phyloP scores from a whole-genome alignment of 208 protist species.

The Trypanosomatidae sp. region DNA sequence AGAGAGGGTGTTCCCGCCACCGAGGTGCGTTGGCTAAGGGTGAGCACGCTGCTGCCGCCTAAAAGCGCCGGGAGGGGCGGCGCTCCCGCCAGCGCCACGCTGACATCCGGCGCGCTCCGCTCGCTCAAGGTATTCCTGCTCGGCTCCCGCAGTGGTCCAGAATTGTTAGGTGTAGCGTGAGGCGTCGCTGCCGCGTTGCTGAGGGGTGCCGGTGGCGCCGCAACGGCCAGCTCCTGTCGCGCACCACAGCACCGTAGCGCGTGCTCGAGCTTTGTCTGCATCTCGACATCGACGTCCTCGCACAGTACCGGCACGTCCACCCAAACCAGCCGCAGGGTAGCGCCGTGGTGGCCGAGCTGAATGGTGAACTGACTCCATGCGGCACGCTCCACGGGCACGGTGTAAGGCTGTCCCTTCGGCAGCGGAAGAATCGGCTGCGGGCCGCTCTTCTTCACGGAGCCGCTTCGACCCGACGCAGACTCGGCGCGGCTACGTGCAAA shows the following conservation, averaged over 20 bases:
- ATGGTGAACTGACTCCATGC: slow-evolving; percentile 46
- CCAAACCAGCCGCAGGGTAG: slow-evolving; percentile 57
- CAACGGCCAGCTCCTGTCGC: slow-evolving; percentile 10
- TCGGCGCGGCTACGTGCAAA: neutral
- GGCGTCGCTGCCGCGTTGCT: too few species aligned
- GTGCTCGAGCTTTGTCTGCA: slow-evolving; percentile 42
- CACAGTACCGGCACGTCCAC: slow-evolving; percentile 41
- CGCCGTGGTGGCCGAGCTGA: slow-evolving; percentile 52
- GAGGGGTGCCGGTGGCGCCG: too few species aligned
- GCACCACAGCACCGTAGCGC: slow-evolving; percentile 57
- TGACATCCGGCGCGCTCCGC: neutral
- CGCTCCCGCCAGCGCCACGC: neutral
- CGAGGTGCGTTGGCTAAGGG: slow-evolving; percentile 14
- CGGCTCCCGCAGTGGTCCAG: too few species aligned
- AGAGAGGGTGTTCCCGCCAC: slow-evolving; percentile 34
- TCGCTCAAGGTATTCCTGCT: too few species aligned
- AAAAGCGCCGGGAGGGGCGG: too few species aligned
- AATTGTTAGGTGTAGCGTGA: too few species aligned
- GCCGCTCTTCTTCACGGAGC: neutral
- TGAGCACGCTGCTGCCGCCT: slow-evolving; percentile 2
- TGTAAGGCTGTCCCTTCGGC: slow-evolving; percentile 28
- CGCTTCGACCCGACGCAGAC: neutral
- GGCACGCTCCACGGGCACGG: slow-evolving; percentile 35
- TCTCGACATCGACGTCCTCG: slow-evolving; percentile 41
- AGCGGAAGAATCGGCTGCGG: slow-evolving; percentile 11